Evolutionary conservation across 257 asterid species (phyloP).

Genomic region (Rehmannia glutinosa): DNA sequence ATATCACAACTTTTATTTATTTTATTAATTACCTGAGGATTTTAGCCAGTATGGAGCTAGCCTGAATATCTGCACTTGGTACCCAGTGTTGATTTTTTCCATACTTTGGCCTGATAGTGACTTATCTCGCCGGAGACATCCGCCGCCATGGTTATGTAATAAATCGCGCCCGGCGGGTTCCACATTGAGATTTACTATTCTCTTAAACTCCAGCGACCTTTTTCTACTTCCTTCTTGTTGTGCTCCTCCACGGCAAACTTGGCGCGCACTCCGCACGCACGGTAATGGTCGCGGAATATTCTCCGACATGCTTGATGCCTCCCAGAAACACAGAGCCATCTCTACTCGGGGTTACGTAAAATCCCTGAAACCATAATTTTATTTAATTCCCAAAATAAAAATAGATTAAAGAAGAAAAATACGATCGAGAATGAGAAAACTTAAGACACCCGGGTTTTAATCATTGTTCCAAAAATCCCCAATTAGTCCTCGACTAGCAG

Average conservation of each 20-base stretch:
- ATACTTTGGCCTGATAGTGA: slow-evolving; percentile 30
- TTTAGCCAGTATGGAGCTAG: no score
- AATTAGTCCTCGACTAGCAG: no score
- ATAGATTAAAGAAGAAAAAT: no score
- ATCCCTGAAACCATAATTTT: no score
- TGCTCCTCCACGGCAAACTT: slow-evolving; percentile 26
- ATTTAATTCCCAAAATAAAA: no score
- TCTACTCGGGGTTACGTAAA: slow-evolving; percentile 2
- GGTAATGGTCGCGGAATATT: neutral
- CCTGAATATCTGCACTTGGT: slow-evolving; percentile 21
- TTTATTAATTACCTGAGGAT: slow-evolving; percentile 2
- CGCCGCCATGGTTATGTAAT: slow-evolving; percentile 32
- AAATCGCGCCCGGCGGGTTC: slow-evolving; percentile 38
- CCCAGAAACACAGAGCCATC: slow-evolving; percentile 15
- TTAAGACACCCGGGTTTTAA: no score
- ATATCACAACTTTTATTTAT: no score
- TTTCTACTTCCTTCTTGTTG: slow-evolving; percentile 11
- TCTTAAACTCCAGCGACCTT: neutral
- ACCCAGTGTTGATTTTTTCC: slow-evolving; percentile 32
- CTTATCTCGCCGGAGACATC: slow-evolving; percentile 11
- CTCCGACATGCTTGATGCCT: slow-evolving; percentile 2
- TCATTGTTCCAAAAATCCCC: no score
- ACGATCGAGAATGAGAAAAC: no score
- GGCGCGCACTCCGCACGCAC: slow-evolving; percentile 21
- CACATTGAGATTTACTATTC: slow-evolving; percentile 29